Base-by-base conservation (phyloP, 306 rosid species). In the Sophora flavescens region DNA sequence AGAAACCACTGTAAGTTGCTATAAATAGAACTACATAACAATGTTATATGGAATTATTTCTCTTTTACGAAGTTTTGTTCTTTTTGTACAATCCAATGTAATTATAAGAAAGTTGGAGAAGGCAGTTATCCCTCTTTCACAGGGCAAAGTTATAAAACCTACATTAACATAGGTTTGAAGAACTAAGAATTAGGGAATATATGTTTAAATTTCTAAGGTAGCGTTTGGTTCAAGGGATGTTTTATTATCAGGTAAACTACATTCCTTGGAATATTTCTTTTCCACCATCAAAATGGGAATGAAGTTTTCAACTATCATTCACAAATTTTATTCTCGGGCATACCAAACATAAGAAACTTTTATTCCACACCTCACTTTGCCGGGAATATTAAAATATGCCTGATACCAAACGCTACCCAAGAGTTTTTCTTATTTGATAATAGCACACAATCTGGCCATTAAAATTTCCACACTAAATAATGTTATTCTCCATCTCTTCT, bases 11-110 rank as follows among this genome's bases (percentile, higher is more conserved):
- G 28, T 35, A 26, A 5, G 6, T 53, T 35, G 16, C 30, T 36
- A 38, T 63, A 6, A 50, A 62, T 7, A 52, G 30, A 75, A 18
- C 65, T 53, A 39, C 39, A 63, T 4, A 53, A 56, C 28, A 51
- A 16, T 17, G 32, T 53, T 26, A 17, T 64, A 53, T 65, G 32
- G 32, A 45, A 12, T 26, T 0, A 44, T 33, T 11, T 47, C 15
- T 74, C 62, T 61, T 2, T 16, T 14, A 45, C 63, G 16, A 39
- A 10, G 58, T 5, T 56, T 10, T 11, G 45, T 32, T 16, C 36
- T 32, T 1, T 48, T 57, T 18, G 16, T 16, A 30, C 30, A 26
- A 13, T 52, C 14, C 6, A 45, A 5, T 47, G 3, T 2, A 66
- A 1, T 32, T 56, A 16, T 9, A 66, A 1, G 6, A 8, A 76